Base-by-base conservation (phyloP, 192 early-diverging fungal species). In the Mortierella alpina region DNA sequence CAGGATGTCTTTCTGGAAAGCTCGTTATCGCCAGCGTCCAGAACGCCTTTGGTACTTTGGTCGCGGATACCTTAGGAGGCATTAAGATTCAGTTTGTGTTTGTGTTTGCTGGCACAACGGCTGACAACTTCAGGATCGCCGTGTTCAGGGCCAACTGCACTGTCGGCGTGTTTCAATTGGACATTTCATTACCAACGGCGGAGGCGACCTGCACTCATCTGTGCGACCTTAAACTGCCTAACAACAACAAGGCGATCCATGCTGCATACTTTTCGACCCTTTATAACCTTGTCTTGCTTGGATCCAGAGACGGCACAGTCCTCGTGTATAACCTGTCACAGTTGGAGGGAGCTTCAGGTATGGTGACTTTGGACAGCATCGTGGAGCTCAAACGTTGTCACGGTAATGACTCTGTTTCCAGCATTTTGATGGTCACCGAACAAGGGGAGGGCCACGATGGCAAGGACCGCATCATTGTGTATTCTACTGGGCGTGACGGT, bases 401-500 rank as follows among this genome's bases (percentile, higher is more conserved):
- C 46, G 77, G 77, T 2, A 58, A 47, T 17, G 77, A 80, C 20
- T 72, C 77, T 45, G 77, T 80, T 2, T 80, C 77, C 10, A 80
- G 77, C 41, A 72, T 80, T 18, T 40, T 80, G 54, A 68, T 80
- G 77, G 60, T 80, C 41, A 80, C 77, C 11, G 70, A 80, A n/a
- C 31, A 12, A 42, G 70, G 70, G 5, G 77, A 80, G 44, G 77
- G 56, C 9, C 51, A 60, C 9, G 59, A 67, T 46, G 65, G 72
- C 6, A 76, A 73, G 17, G 73, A 87, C 55, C 72, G 85, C 13
- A 68, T 91, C 40, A 72, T 66, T 6, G 84, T 93, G 17, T 88
- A 84, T 59, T 89, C 88, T 2, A 87, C 89, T 7, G 92, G 92
- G 8, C 84, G 92, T 20, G 91, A 93, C 82, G 92, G 92, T 2